Conservation (phyloP, 768 basidiomycete species). For the Hygrophoropsis aurantiaca region DNA sequence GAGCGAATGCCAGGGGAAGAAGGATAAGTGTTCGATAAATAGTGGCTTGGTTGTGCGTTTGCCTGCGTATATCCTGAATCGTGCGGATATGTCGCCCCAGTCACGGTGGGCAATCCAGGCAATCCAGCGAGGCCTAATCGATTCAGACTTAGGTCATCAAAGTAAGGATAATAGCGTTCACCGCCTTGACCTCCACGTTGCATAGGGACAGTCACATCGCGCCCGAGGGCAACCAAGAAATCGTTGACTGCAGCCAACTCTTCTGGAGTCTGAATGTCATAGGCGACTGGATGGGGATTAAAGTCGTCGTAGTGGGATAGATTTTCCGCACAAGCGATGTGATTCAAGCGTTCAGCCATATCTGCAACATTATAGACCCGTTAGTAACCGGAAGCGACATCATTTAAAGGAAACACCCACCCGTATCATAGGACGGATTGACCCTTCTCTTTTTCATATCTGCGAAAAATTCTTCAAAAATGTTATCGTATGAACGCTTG, state of each 20-base stretch:
- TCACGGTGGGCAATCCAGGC: conserved; percentile 64
- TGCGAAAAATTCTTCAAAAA: conserved; percentile 78
- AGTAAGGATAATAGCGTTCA: conserved; percentile 48
- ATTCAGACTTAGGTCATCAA: conserved; percentile 60
- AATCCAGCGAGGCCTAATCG: conserved; percentile 72
- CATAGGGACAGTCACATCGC: conserved; percentile 58
- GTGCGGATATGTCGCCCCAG: conserved; percentile 24
- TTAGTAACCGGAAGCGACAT: background rate
- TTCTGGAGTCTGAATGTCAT: conserved; percentile 83
- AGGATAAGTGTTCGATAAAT: conserved; percentile 20
- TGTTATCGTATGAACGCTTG: conserved; percentile 71
- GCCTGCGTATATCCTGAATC: conserved; percentile 18
- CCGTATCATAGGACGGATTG: conserved; percentile 80
- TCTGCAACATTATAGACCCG: conserved; percentile 42
- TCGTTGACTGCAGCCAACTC: conserved; percentile 88
- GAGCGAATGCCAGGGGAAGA: conserved; percentile 26
- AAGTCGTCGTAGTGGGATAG: conserved; percentile 36
- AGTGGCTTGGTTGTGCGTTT: conserved; percentile 17
- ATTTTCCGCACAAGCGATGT: conserved; percentile 44
- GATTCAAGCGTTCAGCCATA: conserved; percentile 83
- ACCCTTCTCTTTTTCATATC: conserved; percentile 93
- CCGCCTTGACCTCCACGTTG: conserved; percentile 31
- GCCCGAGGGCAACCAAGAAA: conserved; percentile 83
- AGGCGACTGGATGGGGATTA: conserved; percentile 75
- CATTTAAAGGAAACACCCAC: conserved; percentile 49